Base-by-base conservation (phyloP, 2,329 filamentous ascomycete genomes). In the Fusarium sp. region DNA sequence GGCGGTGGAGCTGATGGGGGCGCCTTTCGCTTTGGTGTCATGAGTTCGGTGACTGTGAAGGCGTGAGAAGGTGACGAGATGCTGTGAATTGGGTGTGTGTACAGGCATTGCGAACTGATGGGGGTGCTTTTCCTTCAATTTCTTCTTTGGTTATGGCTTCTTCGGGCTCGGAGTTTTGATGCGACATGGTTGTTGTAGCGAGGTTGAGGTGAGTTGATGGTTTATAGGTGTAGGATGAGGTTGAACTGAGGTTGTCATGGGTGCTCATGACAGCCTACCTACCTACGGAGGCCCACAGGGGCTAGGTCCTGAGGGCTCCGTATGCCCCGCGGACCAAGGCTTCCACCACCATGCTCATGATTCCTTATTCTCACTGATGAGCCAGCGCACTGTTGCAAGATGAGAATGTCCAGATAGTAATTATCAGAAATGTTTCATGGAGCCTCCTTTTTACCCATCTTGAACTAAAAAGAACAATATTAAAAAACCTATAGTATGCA, bases 141-240 rank as follows among this genome's bases (percentile, higher is more conserved):
- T 85, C 83, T 27, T 83, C 79, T 51, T 77, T 71, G 0, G 79
- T 81, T 59, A 82, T 80, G 46, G 80, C 81, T 71, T 84, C 81
- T 61, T 83, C 78, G 0, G 76, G 67, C 13, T 75, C 76, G 4
- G 75, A 74, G 11, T 75, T 71, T 42, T 59, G 36, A 25, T 62
- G 66, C 11, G 73, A 58, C 77, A 79, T 29, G 4, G 2, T 6
- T 49, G 3, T 55, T 56, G 20, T 11, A 25, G 20, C 10, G 16
- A 11, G 4, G 27, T 14, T 38, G n/a, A n/a, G 20, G 23, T 6
- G 16, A 18, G 6, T 38, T 56, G 33, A 20, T 9, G 20, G 42
- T n/a, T 46, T 46, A 27, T 34, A 50, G 31, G 14, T n/a, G 33
- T n/a, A 14, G 46, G 46, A 33, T 31, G 8, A 33, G 40, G 56